A percentile compares a stretch with the other conserved stretches of the same genome.
These are phyloP conservation scores for Flagelloscypha sp. DNA, from an alignment of 768 basidiomycete genomes.

Conservation along the genomic window DNA sequence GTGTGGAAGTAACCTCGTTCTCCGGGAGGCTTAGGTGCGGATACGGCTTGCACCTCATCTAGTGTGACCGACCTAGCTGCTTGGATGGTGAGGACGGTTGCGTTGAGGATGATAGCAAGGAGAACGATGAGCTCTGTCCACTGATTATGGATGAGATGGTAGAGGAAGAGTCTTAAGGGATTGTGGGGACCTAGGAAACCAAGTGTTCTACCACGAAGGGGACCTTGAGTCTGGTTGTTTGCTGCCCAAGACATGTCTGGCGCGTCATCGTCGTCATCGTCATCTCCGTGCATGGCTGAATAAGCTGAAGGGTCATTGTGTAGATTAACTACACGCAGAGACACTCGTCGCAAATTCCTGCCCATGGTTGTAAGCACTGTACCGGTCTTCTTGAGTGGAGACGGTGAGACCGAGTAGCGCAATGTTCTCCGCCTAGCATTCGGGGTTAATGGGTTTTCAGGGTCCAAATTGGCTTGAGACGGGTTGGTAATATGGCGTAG, in stretches of 20 bases:
- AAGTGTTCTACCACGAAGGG: slow-evolving; percentile 72
- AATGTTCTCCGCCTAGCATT: slow-evolving; percentile 32
- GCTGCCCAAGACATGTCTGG: slow-evolving; percentile 39
- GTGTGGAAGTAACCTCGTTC: slow-evolving; percentile 69
- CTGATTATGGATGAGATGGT: slow-evolving; percentile 52
- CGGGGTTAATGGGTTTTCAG: slow-evolving; percentile 25
- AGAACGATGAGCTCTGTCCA: slow-evolving; percentile 86
- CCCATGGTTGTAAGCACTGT: slow-evolving; percentile 52
- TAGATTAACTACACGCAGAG: slow-evolving; percentile 77
- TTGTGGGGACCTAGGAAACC: slow-evolving; percentile 68
- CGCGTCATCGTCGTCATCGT: slow-evolving; percentile 28
- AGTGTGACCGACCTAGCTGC: slow-evolving; percentile 55
- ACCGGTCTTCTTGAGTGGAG: slow-evolving; percentile 54
- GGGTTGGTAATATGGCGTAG: no score
- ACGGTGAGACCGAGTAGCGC: slow-evolving; percentile 47
- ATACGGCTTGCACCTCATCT: slow-evolving; percentile 28
- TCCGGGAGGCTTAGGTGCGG: slow-evolving; percentile 29
- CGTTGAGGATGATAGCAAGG: slow-evolving; percentile 75
- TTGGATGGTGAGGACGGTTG: slow-evolving; percentile 75
- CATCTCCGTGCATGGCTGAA: slow-evolving; percentile 52
- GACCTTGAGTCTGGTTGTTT: slow-evolving; percentile 34
- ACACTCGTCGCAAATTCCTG: slow-evolving; percentile 51
- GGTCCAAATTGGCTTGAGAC: no score
- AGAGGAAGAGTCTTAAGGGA: slow-evolving; percentile 53
- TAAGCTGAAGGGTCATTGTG: no score